Evolutionary conservation across 2,329 filamentous ascomycete species (phyloP), one percentile per base, ranked within the genome.

Genomic region (Rhynchosporium secalis): DNA sequence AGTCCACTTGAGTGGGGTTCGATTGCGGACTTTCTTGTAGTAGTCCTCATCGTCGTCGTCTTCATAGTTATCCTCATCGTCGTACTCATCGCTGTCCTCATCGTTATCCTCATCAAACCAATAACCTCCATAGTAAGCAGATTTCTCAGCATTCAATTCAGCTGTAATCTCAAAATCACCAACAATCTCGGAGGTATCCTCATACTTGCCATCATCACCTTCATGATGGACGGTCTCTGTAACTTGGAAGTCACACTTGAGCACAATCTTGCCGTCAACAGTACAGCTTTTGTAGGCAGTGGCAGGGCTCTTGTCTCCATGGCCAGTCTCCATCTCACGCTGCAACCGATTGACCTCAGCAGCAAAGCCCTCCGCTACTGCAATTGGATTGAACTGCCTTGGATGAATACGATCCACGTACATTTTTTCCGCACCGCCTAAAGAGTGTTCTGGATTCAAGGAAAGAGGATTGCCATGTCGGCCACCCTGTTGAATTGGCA

Each of bases 361-460:
- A 28, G 36, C 20, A 8, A 41, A 28, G 4, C 20, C 8, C 51
- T 20, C 36, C 1, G 36, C 33, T 40, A 15, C 20, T 38, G n/a
- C 28, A 20, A 20, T 15, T 54, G 4, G n/a, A 10, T 3, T 41
- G 13, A 13, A 15, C 7, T 41, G 51, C 15, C 51, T 33, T 9
- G n/a, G 51, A 54, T 54, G 51, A 29, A 54, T 20, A 54, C 51
- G 51, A 41, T 54, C 51, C 9, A 54, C 36, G n/a, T 28, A 54
- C 12, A 54, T 40, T 5, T 38, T 54, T 38, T 10, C 51, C 10
- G 38, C 26, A 13, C 31, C 33, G 28, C 20, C 26, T 9, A 36
- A 15, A 12, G 51, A 15, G 12, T 28, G 33, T 15, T 54, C 51
- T 4, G n/a, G 51, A 20, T 54, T 20, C 20, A 54, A 12, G 13